Evolutionary conservation across 768 basidiomycete genomes (phyloP).

Genomic region (Xerocomellus intermedius): DNA sequence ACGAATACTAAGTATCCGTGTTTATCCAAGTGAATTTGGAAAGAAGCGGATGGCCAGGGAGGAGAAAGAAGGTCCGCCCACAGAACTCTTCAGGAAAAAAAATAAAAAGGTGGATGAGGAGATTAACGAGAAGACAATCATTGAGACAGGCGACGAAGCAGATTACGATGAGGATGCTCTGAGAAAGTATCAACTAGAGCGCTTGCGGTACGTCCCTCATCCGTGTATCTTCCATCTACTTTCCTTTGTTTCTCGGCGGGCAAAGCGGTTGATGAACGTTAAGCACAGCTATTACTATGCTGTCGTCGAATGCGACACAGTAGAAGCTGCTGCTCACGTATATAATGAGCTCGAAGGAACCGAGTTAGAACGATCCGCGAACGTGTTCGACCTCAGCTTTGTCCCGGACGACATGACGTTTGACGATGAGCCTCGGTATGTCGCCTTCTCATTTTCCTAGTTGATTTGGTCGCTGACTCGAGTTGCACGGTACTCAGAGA

Average conservation of each 20-base stretch:
- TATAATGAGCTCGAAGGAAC: constrained; percentile 89
- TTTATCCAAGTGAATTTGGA: constrained; percentile 95
- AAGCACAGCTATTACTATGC: constrained; percentile 88
- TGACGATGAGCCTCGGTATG: constrained; percentile 71
- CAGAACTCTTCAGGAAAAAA: constrained; percentile 72
- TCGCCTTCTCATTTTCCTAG: not conserved
- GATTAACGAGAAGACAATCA: constrained; percentile 61
- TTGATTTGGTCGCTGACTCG: not conserved
- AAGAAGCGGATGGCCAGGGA: constrained; percentile 82
- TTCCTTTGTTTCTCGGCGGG: not conserved
- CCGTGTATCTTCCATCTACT: not conserved
- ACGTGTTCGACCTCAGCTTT: constrained; percentile 92
- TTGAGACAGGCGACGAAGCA: constrained; percentile 64
- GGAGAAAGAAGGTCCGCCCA: constrained; percentile 87
- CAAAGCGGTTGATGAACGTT: constrained; percentile 5
- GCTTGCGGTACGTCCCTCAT: constrained; percentile 64
- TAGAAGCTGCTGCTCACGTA: constrained; percentile 73
- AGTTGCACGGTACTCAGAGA: constrained; percentile 51
- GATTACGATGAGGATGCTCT: constrained; percentile 89
- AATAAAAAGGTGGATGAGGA: constrained; percentile 45
- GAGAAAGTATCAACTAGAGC: constrained; percentile 88
- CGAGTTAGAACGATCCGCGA: constrained; percentile 95
- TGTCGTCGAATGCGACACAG: constrained; percentile 82
- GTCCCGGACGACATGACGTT: constrained; percentile 90
- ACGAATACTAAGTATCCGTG: constrained; percentile 68